These are phyloP conservation scores for Musa acuminata DNA, from an alignment of 176 grass and related monocot genomes.

Conservation along the genomic window DNA sequence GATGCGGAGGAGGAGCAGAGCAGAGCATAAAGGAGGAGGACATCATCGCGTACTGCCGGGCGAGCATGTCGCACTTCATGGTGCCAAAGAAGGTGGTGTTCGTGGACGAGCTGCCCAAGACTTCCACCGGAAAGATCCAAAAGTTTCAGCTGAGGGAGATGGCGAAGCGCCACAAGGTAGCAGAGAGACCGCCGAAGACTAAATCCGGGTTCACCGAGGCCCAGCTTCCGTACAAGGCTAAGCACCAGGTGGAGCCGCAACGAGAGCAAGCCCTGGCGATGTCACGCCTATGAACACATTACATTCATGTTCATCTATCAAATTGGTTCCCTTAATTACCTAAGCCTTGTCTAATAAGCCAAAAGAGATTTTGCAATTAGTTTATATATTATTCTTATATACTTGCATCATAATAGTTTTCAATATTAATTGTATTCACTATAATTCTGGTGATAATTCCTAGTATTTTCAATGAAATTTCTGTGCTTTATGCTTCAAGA, in stretches of 20 bases:
- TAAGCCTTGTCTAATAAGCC: no score
- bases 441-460: no score
- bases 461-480: no score
- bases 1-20: neutral
- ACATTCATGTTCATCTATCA: no score
- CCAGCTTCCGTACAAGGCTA: neutral
- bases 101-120: constrained; percentile 32
- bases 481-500: no score
- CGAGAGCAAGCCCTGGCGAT: neutral
- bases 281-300: neutral
- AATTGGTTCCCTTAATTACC: no score
- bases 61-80: constrained; percentile 44
- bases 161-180: neutral
- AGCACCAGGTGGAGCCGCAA: neutral
- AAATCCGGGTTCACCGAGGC: no score
- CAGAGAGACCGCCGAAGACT: neutral
- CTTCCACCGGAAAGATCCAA: constrained; percentile 51
- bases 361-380: no score
- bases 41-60: constrained; percentile 35
- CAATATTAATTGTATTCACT: no score
- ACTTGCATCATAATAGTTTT: no score
- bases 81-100: constrained; percentile 58
- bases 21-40: constrained; percentile 29
- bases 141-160: constrained; percentile 39
- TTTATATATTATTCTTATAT: no score